These are phyloP conservation scores for Aspergillus unguis DNA, from an alignment of 2,329 filamentous ascomycete genomes.

Conservation along the genomic window DNA sequence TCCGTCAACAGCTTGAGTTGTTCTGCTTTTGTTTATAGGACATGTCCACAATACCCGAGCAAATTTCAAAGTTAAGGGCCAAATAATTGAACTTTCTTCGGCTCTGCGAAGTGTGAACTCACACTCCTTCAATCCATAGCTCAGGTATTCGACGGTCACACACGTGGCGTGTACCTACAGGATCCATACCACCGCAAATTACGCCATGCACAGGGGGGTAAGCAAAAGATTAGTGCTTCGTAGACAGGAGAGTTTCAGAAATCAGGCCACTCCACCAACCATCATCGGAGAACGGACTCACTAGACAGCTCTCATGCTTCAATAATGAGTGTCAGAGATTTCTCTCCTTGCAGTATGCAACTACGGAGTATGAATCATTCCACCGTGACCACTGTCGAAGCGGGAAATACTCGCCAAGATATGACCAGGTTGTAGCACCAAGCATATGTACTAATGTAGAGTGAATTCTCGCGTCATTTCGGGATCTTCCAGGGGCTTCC, in stretches of 20 bases:
- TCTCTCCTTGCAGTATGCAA: background rate
- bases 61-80: background rate
- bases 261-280: background rate
- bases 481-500: background rate
- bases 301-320: background rate
- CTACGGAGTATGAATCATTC: background rate
- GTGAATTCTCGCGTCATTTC: background rate
- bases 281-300: background rate
- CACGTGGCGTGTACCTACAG: slow-evolving; percentile 9
- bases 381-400: background rate
- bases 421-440: background rate
- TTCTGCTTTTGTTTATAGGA: background rate
- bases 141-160: background rate
- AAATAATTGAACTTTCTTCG: background rate
- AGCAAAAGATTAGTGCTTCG: background rate
- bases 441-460: background rate
- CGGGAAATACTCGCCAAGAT: background rate
- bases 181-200: background rate
- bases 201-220: background rate
- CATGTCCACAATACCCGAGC: background rate
- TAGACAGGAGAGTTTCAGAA: background rate
- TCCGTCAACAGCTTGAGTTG: background rate
- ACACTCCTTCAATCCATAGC: background rate
- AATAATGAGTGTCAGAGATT: background rate
- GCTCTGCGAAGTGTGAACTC: too few relatives aligned